Conservation (phyloP, 768 basidiomycete genomes). For the Dentipellis fragilis region DNA sequence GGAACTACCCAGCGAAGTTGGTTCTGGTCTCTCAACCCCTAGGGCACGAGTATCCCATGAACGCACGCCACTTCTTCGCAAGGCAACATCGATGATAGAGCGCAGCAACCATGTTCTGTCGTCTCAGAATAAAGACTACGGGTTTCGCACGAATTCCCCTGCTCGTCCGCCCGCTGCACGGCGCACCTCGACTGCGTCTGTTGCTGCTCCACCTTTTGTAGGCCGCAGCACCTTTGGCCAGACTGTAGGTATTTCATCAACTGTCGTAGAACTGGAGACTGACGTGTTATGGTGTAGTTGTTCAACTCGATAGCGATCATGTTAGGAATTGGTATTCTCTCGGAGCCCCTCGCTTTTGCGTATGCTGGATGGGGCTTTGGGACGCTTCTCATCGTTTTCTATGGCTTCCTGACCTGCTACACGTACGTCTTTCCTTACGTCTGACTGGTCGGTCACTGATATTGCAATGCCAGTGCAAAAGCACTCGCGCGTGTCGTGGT, state of each 20-base stretch:
- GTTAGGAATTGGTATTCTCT: conserved; percentile 82
- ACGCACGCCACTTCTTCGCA: not conserved
- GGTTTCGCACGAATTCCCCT: not conserved
- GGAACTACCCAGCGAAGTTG: not conserved
- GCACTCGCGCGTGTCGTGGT: conserved; percentile 71
- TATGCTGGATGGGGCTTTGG: conserved; percentile 87
- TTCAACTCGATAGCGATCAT: conserved; percentile 85
- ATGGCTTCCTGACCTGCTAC: conserved; percentile 78
- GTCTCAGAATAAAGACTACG: not conserved
- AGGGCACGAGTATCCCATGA: not conserved
- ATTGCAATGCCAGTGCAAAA: conserved; percentile 52
- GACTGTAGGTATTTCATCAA: conserved; percentile 8
- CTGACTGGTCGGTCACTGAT: not conserved
- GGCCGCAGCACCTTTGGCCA: conserved; percentile 17
- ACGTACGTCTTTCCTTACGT: conserved; percentile 45
- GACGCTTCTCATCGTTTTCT: conserved; percentile 60
- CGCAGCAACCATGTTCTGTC: not conserved
- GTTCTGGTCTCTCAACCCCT: not conserved
- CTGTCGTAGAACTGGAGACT: not conserved
- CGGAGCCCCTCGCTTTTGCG: conserved; percentile 84
- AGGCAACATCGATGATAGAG: not conserved
- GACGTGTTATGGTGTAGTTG: conserved; percentile 34
- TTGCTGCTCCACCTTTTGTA: not conserved
- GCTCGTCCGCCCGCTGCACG: not conserved
- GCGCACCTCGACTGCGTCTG: not conserved